Evolutionary conservation across 805 yeast species (phyloP), one percentile per base, ranked within the genome.

Genomic region (Metschnikowia continentalis): DNA sequence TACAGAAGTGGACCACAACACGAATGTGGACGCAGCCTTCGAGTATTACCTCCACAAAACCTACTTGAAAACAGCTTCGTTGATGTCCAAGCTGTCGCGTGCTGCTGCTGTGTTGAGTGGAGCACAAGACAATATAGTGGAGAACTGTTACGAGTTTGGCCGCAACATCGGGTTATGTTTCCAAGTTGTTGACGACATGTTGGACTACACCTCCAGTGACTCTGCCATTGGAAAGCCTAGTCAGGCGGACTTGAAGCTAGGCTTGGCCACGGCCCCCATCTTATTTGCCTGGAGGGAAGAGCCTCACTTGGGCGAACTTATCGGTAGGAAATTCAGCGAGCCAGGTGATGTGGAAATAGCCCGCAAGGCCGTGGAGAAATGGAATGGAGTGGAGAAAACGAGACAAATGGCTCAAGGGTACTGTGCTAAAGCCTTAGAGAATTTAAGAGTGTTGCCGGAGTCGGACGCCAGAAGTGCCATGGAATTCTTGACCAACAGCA

Each of bases 211-310:
- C 0, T 84, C 90, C n/a, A 82, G 91, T 32, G 88, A 89, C 17
- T 81, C 81, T 39, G 82, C 88, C 47, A 72, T 94, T 51, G 99
- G 99, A 35, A 94, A 94, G 68, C 98, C 99, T 2, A 85, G 96
- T 7, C 96, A 94, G 60, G 97, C 97, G 3, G 99, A 94, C 70
- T 77, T 94, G 59, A 83, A 91, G 66, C 75, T 94, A 41, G 99
- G 99, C 0, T 78, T 94, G 59, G 98, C 98, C 1, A 94, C 99
- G 0, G 98, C 97, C 0, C 99, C 99, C 1, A 90, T 92, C 2
- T 72, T 94, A 49, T 94, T 79, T 69, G 98, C 99, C 1, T 94
- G 99, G 99, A 83, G 81, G 61, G 81, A 86, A 61, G 83, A 81
- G 61, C 96, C 96, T 0, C 86, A 84, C 51, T 75, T 94, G 44